Evolutionary conservation across 371 early-diverging fungal genomes (phyloP), one percentile per base, ranked within the genome.

Genomic region (Syncephalastrum contaminatum): DNA sequence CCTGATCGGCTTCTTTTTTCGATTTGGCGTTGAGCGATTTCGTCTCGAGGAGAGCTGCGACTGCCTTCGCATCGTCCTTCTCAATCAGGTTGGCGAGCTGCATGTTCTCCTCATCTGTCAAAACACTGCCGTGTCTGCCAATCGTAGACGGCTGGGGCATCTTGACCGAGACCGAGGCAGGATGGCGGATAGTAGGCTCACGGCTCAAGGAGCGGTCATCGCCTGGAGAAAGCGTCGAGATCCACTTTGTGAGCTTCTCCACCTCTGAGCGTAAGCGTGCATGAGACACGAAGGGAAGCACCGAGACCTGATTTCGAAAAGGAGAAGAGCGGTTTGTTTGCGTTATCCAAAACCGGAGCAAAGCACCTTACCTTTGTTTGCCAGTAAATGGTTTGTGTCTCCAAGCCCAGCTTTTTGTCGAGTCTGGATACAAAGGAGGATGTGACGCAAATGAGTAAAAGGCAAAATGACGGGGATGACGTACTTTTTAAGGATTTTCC

Each of bases 401-500:
- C 68, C 7, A 77, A 56, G 7, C 59, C 67, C 40, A 85, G 69
- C 43, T 77, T 77, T 55, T 87, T 87, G 69, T 87, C 88, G 58
- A 85, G 73, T 61, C 87, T 86, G 69, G 16, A 43, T 22, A 22
- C 44, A 25, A 14, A 30, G 51, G 41, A 42, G 41, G 36, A 42
- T 27, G 41, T 30, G 36, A 30, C 36, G 36, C 36, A 30, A 30
- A 30, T 30, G 36, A 30, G 36, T 10, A 30, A 30, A 30, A 30
- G 10, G 36, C 36, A 8, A 30, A 30, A 30, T 30, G 36, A 30
- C 36, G 36, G 36, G 36, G 36, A 30, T 16, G 27, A 41, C 64
- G 68, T 80, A 86, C 88, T 89, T 89, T 74, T 89, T 89, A 40
- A 87, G 71, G 54, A 87, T 89, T 69, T 89, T 89, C 21, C 72